These are phyloP conservation scores for Candida sonorensis DNA, from an alignment of 805 yeast genomes.

Conservation along the genomic window DNA sequence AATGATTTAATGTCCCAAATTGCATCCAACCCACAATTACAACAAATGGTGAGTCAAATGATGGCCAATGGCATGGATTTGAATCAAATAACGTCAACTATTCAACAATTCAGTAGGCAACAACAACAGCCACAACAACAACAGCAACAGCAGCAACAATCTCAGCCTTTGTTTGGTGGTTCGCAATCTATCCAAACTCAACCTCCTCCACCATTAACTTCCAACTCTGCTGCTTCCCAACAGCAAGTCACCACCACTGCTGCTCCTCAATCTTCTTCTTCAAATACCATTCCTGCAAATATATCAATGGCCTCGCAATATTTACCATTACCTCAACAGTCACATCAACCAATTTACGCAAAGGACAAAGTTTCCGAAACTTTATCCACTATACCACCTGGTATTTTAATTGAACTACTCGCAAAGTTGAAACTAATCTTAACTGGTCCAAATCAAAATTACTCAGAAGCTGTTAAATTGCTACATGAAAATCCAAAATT, in stretches of 20 bases:
- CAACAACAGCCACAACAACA: constrained; percentile 10
- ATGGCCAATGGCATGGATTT: constrained; percentile 30
- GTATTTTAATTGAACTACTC: constrained; percentile 60
- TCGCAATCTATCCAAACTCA: too few relatives aligned
- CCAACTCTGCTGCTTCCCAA: too few relatives aligned
- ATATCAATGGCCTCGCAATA: constrained; percentile 47
- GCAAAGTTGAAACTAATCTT: constrained; percentile 57
- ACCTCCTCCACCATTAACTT: too few relatives aligned
- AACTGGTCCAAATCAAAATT: constrained; percentile 43
- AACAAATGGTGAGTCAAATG: constrained; percentile 30
- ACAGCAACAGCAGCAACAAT: constrained; percentile 3
- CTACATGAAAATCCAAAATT: constrained; percentile 47
- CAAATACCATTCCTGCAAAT: constrained; percentile 36
- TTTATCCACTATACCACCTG: constrained; percentile 60
- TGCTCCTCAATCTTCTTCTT: not conserved
- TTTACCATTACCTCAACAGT: constrained; percentile 42
- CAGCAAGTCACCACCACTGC: too few relatives aligned
- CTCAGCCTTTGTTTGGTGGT: too few relatives aligned
- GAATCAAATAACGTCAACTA: constrained; percentile 24
- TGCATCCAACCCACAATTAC: constrained; percentile 26
- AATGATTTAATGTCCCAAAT: constrained; percentile 20
- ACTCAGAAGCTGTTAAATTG: constrained; percentile 45
- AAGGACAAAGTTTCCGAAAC: constrained; percentile 58
- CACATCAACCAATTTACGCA: constrained; percentile 27
- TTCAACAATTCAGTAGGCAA: constrained; percentile 22